Evolutionary conservation across 345 rosid genomes (phyloP).

Genomic region (Cardamine resedifolia): DNA sequence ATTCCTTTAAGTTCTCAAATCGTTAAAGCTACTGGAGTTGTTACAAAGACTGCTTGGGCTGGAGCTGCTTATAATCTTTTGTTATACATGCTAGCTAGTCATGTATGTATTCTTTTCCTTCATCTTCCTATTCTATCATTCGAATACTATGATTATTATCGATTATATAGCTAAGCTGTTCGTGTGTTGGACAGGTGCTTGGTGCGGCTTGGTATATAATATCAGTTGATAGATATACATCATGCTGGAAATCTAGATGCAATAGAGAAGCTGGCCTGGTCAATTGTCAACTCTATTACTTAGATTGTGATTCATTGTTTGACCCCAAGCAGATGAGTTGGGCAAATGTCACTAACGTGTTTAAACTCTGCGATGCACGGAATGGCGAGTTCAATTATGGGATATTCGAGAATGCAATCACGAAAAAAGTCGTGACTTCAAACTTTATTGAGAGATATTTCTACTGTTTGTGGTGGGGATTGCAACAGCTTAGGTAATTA

Average conservation of each 20-base stretch:
- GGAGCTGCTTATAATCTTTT: slow-evolving; percentile 92
- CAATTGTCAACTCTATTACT: slow-evolving; percentile 49
- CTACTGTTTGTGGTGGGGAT: slow-evolving; percentile 89
- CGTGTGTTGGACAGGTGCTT: slow-evolving; percentile 48
- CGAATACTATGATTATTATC: background rate
- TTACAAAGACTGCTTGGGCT: slow-evolving; percentile 92
- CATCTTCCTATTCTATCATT: background rate
- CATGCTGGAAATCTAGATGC: slow-evolving; percentile 82
- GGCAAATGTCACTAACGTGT: slow-evolving; percentile 60
- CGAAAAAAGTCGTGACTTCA: slow-evolving; percentile 50
- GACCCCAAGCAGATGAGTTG: slow-evolving; percentile 43
- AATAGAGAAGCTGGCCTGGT: slow-evolving; percentile 39
- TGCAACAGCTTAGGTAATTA: slow-evolving; percentile 77
- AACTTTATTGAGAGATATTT: slow-evolving; percentile 67
- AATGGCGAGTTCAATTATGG: slow-evolving; percentile 51
- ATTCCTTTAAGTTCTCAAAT: slow-evolving; percentile 83
- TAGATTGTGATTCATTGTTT: slow-evolving; percentile 53
- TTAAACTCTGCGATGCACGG: slow-evolving; percentile 53
- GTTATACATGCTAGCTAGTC: slow-evolving; percentile 82
- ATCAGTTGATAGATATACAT: slow-evolving; percentile 68
- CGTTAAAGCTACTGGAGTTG: slow-evolving; percentile 79
- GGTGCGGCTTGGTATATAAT: slow-evolving; percentile 91
- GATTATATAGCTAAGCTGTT: background rate
- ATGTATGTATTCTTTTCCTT: slow-evolving; percentile 46
- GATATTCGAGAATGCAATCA: slow-evolving; percentile 60